phyloP scores from a whole-genome alignment of 257 asterid genomes.

The Lithospermum erythrorhizon region DNA sequence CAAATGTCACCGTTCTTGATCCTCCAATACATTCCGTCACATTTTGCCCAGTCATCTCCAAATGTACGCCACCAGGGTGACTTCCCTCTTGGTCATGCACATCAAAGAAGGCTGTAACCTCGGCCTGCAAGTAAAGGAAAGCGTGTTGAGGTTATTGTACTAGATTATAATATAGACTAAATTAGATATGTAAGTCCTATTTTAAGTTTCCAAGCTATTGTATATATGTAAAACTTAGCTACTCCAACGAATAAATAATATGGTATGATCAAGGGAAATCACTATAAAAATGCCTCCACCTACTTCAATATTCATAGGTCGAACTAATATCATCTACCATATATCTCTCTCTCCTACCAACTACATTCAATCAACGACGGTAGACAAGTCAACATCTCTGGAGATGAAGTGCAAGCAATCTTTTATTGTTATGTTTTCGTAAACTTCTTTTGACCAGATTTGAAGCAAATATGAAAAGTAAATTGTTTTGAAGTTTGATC shows the following conservation, averaged over 20 bases:
- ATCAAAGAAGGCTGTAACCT: constrained; percentile 77
- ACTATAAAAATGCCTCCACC: constrained; percentile 7
- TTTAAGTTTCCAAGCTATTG: background rate
- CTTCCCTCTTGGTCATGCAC: constrained; percentile 91
- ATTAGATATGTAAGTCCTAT: no score
- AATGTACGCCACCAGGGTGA: constrained; percentile 72
- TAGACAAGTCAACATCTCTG: background rate
- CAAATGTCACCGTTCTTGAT: constrained; percentile 62
- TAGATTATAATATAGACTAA: constrained; percentile 33
- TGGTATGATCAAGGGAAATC: background rate
- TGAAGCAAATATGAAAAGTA: background rate
- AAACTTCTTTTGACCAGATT: no score
- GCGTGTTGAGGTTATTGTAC: constrained; percentile 1
- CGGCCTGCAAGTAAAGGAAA: constrained; percentile 38
- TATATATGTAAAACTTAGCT: background rate
- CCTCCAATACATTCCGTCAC: constrained; percentile 88
- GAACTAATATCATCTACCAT: constrained; percentile 4
- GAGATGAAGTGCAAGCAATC: background rate
- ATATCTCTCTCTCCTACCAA: constrained; percentile 10
- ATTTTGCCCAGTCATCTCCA: constrained; percentile 85
- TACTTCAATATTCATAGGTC: constrained; percentile 8
- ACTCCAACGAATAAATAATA: background rate
- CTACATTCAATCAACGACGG: background rate
- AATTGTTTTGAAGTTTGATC: constrained; percentile 3
- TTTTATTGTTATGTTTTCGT: no score